A percentile compares a stretch with the other conserved stretches of the same genome.
These are phyloP conservation scores for Candida parachauliodes DNA, from an alignment of 805 yeast genomes.

Conservation along the genomic window DNA sequence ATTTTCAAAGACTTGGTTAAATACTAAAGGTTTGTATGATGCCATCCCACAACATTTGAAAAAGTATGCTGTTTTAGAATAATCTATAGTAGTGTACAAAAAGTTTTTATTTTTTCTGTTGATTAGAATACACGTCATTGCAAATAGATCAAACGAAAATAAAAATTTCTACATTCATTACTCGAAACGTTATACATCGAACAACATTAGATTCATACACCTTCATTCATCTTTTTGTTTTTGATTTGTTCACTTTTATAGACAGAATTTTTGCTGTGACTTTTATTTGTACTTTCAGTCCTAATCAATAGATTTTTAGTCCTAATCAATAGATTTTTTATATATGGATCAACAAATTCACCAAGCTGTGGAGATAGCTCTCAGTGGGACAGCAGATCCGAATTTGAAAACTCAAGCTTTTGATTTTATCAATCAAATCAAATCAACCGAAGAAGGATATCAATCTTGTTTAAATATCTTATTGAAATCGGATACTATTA, in stretches of 20 bases:
- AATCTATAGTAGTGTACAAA: slow-evolving; percentile 7
- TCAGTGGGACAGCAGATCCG: slow-evolving; percentile 63
- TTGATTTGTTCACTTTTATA: slow-evolving; percentile 1
- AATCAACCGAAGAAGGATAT: slow-evolving; percentile 54
- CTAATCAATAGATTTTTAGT: slow-evolving; percentile 2
- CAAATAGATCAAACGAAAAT: background rate
- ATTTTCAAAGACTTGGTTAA: slow-evolving; percentile 75
- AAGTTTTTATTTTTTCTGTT: background rate
- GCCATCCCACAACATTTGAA: slow-evolving; percentile 67
- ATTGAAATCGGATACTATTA: slow-evolving; percentile 25
- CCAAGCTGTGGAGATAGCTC: slow-evolving; percentile 84
- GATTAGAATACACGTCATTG: background rate
- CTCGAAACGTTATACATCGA: background rate
- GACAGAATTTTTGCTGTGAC: background rate
- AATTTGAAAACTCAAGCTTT: slow-evolving; percentile 55
- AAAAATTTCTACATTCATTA: background rate
- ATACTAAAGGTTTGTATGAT: slow-evolving; percentile 60
- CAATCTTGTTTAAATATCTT: slow-evolving; percentile 51
- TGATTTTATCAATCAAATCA: slow-evolving; percentile 50
- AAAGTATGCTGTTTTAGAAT: slow-evolving; percentile 54
- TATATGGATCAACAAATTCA: slow-evolving; percentile 60
- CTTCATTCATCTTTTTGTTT: background rate
- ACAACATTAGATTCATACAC: too few species aligned
- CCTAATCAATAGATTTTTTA: too few species aligned
- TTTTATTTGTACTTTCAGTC: background rate